Conservation (phyloP, 2,329 filamentous ascomycete genomes). For the Aspergillus sp. region DNA sequence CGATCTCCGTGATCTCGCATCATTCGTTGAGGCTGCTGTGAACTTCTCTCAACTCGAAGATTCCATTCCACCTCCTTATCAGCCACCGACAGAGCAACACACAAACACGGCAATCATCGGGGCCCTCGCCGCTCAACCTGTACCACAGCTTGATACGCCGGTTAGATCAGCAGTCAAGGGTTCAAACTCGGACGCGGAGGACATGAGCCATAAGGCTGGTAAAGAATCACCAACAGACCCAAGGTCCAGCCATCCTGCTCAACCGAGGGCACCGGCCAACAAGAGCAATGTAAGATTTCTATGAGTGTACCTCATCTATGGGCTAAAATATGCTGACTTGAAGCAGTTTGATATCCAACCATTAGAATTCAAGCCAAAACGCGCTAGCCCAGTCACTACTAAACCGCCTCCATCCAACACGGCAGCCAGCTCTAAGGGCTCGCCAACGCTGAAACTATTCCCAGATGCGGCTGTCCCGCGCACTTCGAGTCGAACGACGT, state of each 20-base stretch:
- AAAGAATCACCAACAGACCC: background rate
- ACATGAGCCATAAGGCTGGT: background rate
- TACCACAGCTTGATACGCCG: background rate
- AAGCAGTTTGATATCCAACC: slow-evolving; percentile 2
- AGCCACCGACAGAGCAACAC: slow-evolving; percentile 2
- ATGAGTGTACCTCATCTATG: background rate
- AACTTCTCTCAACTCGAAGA: slow-evolving; percentile 28
- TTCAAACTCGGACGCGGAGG: background rate
- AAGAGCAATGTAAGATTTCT: slow-evolving; percentile 6
- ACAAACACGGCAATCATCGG: background rate
- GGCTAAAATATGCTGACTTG: slow-evolving; percentile 3
- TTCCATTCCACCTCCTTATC: slow-evolving; percentile 21
- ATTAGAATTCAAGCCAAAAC: background rate
- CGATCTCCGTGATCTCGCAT: slow-evolving; percentile 33
- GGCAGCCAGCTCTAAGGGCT: slow-evolving; percentile 11
- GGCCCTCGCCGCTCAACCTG: background rate
- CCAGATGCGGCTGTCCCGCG: slow-evolving; percentile 34
- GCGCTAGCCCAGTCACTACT: background rate
- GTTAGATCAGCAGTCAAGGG: background rate
- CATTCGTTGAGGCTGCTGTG: slow-evolving; percentile 33
- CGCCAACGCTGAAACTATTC: slow-evolving; percentile 30
- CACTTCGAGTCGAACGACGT: slow-evolving; percentile 28
- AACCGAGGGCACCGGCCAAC: background rate
- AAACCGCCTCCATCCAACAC: slow-evolving; percentile 7
- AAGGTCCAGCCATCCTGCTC: background rate